Evolutionary conservation across 306 rosid genomes (phyloP), one percentile per base, ranked within the genome.

Genomic region (Mimosa bimucronata): DNA sequence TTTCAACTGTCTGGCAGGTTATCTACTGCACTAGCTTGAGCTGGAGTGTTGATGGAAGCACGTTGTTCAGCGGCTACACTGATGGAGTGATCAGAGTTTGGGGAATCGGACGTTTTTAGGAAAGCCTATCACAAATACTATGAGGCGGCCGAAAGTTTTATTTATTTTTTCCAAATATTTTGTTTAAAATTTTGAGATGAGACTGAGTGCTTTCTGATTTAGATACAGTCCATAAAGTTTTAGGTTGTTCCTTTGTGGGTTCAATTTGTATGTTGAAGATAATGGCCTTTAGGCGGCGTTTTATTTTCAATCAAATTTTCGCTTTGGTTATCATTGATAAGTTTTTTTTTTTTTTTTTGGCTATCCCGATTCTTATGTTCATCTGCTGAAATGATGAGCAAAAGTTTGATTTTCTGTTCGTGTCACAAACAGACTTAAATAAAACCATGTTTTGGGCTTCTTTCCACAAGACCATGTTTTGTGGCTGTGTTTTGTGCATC

Each of bases 1-100:
- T 48, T 50, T 57, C 9, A 15, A 13, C 37, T 46, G 40, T 18
- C 19, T 40, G 37, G 69, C 87, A 92, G 95, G 83, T 80, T 28
- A 92, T 87, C 44, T 89, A 89, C 76, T 91, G 97, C 57, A 86
- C 90, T 19, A 81, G 93, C 78, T 82, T 91, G 90, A 85, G 81
- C 88, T 91, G 97, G 93, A 91, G 90, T 40, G 87, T 74, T 0
- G 97, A 91, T 86, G 95, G 97, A 52, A 90, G 89, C 88, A 90
- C 95, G 23, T 68, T 92, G 86, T 92, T 92, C 57, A 89, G 97
- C 52, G 97, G 97, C 11, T 92, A 90, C 48, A 89, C 92, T 0
- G 97, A 92, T 29, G 94, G 97, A 2, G 95, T 90, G 25, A 71
- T 90, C 81, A 78, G 97, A 82, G 94, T 92, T 44, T 92, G 97